Evolutionary conservation across 768 basidiomycete species (phyloP).

Genomic region (Agaricus subrufescens): DNA sequence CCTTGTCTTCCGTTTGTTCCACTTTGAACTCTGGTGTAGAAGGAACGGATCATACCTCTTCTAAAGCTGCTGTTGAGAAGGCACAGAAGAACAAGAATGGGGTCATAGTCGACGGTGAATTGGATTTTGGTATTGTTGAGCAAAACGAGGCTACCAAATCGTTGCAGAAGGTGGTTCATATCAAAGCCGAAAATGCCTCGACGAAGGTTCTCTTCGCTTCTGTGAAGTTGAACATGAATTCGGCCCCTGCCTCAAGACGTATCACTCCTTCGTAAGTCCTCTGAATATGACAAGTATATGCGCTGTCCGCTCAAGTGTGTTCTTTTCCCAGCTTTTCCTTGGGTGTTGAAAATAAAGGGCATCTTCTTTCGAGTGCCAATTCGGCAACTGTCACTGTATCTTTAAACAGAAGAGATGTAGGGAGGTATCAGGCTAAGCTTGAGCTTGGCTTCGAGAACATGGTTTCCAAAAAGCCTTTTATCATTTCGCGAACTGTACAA

Average conservation of each 20-base stretch:
- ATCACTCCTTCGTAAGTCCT: slow-evolving; percentile 6
- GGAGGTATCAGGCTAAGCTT: slow-evolving; percentile 47
- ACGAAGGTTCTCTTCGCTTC: slow-evolving; percentile 21
- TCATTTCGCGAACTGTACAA: slow-evolving; percentile 40
- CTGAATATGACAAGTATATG: not conserved
- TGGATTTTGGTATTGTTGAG: slow-evolving; percentile 52
- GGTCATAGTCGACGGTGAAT: slow-evolving; percentile 33
- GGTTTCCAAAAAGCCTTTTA: slow-evolving; percentile 35
- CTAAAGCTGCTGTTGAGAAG: slow-evolving; percentile 40
- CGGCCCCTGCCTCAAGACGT: not conserved
- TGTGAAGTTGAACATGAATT: not conserved
- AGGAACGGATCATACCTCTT: slow-evolving; percentile 15
- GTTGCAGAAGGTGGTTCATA: slow-evolving; percentile 9
- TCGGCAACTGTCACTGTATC: slow-evolving; percentile 25
- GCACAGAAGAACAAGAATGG: slow-evolving; percentile 53
- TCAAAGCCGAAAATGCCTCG: slow-evolving; percentile 23
- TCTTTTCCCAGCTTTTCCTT: slow-evolving; percentile 21
- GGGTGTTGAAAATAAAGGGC: slow-evolving; percentile 9
- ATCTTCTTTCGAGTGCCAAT: slow-evolving; percentile 16
- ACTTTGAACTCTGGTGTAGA: too few species aligned
- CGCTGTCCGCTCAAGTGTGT: not conserved
- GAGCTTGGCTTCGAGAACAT: slow-evolving; percentile 49
- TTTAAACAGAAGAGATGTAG: slow-evolving; percentile 30
- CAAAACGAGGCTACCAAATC: slow-evolving; percentile 22
- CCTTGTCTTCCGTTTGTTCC: not conserved